These are phyloP conservation scores for Chaetomium sp. DNA, from an alignment of 2,329 filamentous ascomycete species.

Conservation along the genomic window DNA sequence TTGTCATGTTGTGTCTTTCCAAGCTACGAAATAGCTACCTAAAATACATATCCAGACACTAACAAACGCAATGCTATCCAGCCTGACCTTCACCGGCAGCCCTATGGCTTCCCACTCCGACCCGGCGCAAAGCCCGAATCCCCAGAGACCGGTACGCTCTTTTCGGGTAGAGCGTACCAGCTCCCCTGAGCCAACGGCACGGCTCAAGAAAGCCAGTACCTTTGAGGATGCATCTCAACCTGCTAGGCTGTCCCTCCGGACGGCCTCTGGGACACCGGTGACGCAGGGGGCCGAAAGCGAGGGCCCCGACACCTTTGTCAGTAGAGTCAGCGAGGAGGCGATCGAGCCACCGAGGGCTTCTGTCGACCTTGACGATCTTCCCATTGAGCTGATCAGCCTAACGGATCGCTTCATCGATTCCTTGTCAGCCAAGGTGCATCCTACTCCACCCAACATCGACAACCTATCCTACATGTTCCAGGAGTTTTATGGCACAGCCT, in stretches of 20 bases:
- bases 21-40: background rate
- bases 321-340: constrained; percentile 48
- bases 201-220: constrained; percentile 51
- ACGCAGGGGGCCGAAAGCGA: constrained; percentile 22
- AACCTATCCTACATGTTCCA: constrained; percentile 86
- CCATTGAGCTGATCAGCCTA: constrained; percentile 88
- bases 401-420: constrained; percentile 94
- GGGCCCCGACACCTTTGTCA: constrained; percentile 49
- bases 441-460: constrained; percentile 80
- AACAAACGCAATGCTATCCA: constrained; percentile 38
- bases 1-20: background rate
- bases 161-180: constrained; percentile 32
- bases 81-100: constrained; percentile 35
- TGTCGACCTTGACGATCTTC: constrained; percentile 82
- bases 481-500: constrained; percentile 84
- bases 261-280: constrained; percentile 25
- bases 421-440: constrained; percentile 81
- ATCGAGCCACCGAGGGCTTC: constrained; percentile 55
- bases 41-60: constrained; percentile 16
- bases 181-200: constrained; percentile 30
- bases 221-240: constrained; percentile 45
- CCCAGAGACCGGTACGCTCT: constrained; percentile 38
- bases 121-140: constrained; percentile 33
- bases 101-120: constrained; percentile 37
- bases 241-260: constrained; percentile 27